phyloP scores from a whole-genome alignment of 805 yeast genomes.

The Dipodascopsis tothii region DNA sequence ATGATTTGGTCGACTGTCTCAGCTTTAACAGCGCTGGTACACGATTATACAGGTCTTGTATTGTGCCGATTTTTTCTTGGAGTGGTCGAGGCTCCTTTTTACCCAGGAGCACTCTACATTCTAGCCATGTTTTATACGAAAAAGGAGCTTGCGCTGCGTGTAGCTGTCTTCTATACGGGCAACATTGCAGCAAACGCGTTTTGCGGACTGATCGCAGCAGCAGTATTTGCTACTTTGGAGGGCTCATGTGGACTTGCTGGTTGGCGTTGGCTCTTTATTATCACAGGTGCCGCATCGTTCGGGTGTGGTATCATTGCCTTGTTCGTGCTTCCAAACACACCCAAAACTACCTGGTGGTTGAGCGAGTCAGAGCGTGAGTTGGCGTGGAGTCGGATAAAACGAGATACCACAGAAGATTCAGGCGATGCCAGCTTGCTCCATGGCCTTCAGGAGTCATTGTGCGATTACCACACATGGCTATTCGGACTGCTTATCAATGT shows the following conservation, averaged over 20 bases:
- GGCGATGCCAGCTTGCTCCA: slow-evolving; percentile 6
- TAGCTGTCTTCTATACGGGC: slow-evolving; percentile 36
- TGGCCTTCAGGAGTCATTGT: slow-evolving; percentile 6
- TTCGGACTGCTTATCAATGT: slow-evolving; percentile 10
- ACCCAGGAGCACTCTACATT: slow-evolving; percentile 34
- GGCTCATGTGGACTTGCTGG: slow-evolving; percentile 34
- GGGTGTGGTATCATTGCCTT: slow-evolving; percentile 31
- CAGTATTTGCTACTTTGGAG: slow-evolving; percentile 39
- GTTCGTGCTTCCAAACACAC: slow-evolving; percentile 44
- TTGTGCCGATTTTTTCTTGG: slow-evolving; percentile 33
- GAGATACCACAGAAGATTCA: slow-evolving; percentile 28
- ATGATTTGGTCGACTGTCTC: slow-evolving; percentile 36
- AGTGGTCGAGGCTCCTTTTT: slow-evolving; percentile 34
- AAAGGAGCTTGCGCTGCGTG: slow-evolving; percentile 37
- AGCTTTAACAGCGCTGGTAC: slow-evolving; percentile 24
- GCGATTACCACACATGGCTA: slow-evolving; percentile 15
- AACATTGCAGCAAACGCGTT: slow-evolving; percentile 48
- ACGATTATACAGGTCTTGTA: slow-evolving; percentile 32
- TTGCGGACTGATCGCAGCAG: slow-evolving; percentile 44
- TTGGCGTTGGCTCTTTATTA: slow-evolving; percentile 47
- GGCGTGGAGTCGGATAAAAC: slow-evolving; percentile 15
- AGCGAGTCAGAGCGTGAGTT: slow-evolving; percentile 14
- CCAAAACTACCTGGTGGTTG: slow-evolving; percentile 26
- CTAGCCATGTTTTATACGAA: slow-evolving; percentile 35
- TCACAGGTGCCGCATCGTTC: slow-evolving; percentile 39